These are phyloP conservation scores for Colletotrichum aenigma DNA, from an alignment of 2,329 filamentous ascomycete genomes.

Conservation along the genomic window DNA sequence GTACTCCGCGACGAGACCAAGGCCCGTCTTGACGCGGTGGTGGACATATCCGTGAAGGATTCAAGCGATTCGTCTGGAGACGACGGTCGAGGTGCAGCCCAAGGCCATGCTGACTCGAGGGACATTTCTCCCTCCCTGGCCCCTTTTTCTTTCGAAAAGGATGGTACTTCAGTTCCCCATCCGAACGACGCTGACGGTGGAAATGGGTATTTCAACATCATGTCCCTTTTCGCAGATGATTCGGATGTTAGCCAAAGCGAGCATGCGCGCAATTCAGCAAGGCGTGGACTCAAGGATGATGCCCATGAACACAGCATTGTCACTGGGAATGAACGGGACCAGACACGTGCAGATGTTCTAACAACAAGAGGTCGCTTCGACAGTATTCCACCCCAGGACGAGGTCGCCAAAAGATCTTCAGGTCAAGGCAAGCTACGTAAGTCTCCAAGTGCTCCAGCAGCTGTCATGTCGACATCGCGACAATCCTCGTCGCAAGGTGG, in stretches of 20 bases:
- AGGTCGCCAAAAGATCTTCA: neutral
- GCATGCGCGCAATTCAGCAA: neutral
- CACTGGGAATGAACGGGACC: neutral
- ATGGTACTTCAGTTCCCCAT: neutral
- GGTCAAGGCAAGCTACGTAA: neutral
- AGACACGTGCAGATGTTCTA: neutral
- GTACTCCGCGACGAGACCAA: slow-evolving; percentile 28
- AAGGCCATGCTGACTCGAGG: neutral
- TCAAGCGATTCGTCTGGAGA: slow-evolving; percentile 16
- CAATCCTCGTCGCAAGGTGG: neutral
- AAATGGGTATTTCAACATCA: neutral
- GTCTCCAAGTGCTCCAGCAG: neutral
- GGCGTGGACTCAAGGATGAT: neutral
- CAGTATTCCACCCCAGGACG: neutral
- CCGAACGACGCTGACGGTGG: too few species aligned
- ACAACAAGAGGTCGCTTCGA: neutral
- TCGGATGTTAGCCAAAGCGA: neutral
- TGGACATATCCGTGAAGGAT: slow-evolving; percentile 20
- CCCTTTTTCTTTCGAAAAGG: neutral
- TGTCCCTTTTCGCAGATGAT: neutral
- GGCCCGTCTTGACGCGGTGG: slow-evolving; percentile 15
- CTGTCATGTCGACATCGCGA: neutral
- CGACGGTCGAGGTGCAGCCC: neutral
- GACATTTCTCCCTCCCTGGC: neutral
- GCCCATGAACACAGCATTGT: neutral